These are phyloP conservation scores for Corylus americana DNA, from an alignment of 306 rosid species.

Conservation along the genomic window DNA sequence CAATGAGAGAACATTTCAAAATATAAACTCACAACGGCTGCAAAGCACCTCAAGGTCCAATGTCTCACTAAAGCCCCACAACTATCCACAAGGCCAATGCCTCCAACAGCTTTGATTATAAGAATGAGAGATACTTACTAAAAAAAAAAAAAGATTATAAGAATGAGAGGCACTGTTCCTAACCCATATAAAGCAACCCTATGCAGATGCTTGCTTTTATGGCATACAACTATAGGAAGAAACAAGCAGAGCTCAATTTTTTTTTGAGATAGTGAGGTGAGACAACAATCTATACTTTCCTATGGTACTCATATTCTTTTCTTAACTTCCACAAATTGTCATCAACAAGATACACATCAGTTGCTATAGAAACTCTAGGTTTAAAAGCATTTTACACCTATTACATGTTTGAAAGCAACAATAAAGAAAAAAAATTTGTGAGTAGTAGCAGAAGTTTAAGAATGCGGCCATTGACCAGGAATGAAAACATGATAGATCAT, in stretches of 20 bases:
- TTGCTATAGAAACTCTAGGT: neutral
- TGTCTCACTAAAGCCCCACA: neutral
- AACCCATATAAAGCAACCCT: neutral
- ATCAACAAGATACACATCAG: neutral
- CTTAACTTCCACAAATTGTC: neutral
- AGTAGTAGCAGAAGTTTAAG: neutral
- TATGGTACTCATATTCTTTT: neutral
- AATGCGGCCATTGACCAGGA: neutral
- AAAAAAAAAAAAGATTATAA: no score
- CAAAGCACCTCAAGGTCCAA: neutral
- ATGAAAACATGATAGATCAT: constrained; percentile 7
- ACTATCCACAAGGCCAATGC: neutral
- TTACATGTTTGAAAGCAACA: neutral
- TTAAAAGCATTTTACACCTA: neutral
- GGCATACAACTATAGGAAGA: neutral
- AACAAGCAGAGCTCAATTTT: neutral
- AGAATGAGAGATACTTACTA: no score
- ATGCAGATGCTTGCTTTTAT: neutral
- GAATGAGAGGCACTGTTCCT: neutral
- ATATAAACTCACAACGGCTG: neutral
- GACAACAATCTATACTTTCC: neutral
- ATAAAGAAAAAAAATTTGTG: neutral
- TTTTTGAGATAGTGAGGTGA: neutral
- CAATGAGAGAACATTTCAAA: neutral
- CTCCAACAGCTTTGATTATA: neutral